Evolutionary conservation across 768 basidiomycete genomes (phyloP).

Genomic region (Mycena chlorophos): DNA sequence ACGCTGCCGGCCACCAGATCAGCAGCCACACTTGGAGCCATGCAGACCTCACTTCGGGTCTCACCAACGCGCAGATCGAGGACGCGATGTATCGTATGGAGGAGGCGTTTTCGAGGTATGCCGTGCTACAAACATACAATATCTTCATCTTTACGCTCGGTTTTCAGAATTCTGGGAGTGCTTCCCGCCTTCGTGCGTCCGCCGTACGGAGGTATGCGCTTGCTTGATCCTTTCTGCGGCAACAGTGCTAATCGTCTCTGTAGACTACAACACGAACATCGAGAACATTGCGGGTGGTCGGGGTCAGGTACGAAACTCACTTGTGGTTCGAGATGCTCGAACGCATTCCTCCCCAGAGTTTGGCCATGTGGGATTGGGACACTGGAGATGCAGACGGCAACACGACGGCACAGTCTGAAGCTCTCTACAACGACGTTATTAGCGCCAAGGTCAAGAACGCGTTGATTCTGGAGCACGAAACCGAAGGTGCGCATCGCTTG

Average conservation of each 20-base stretch:
- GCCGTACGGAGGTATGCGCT: constrained; percentile 47
- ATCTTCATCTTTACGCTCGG: constrained; percentile 27
- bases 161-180: constrained; percentile 37
- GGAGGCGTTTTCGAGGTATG: neutral
- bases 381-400: constrained; percentile 34
- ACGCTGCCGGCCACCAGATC: constrained; percentile 42
- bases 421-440: constrained; percentile 25
- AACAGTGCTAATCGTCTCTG: no score
- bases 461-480: constrained; percentile 39
- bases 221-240: no score
- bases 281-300: constrained; percentile 31
- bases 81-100: constrained; percentile 39
- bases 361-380: constrained; percentile 43
- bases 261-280: constrained; percentile 41
- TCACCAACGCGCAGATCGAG: constrained; percentile 35
- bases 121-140: neutral
- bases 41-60: constrained; percentile 32
- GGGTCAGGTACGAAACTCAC: no score
- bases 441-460: constrained; percentile 28
- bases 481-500: constrained; percentile 19
- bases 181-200: constrained; percentile 40
- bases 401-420: constrained; percentile 24
- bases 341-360: no score
- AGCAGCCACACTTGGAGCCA: constrained; percentile 49
- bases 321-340: no score